phyloP scores from a whole-genome alignment of 2,329 filamentous ascomycete species.

The Ascochyta viciae-villosae region DNA sequence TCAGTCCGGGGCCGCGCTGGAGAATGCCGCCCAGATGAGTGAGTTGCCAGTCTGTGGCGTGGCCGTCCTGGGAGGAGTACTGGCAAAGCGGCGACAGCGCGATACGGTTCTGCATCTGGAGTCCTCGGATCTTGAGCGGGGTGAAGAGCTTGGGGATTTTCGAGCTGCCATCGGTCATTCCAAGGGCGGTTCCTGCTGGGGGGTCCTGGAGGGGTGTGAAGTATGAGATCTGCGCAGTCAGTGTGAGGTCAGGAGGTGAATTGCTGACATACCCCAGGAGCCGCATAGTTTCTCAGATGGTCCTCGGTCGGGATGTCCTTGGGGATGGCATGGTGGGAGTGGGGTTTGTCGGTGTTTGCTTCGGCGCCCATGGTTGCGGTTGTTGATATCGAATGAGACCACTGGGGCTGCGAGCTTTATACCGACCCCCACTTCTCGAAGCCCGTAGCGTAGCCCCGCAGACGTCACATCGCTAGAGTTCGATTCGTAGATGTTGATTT shows the following conservation, averaged over 20 bases:
- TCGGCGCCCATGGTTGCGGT: conserved; percentile 30
- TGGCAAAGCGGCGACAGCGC: conserved; percentile 63
- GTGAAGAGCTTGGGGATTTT: conserved; percentile 66
- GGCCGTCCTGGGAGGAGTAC: conserved; percentile 72
- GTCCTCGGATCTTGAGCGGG: conserved; percentile 63
- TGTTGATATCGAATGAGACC: conserved; percentile 4
- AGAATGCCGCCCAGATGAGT: conserved; percentile 83
- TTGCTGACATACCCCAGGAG: conserved; percentile 48
- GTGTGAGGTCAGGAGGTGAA: neutral
- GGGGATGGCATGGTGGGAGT: conserved; percentile 43
- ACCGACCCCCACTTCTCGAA: conserved; percentile 28
- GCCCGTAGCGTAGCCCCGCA: conserved; percentile 13
- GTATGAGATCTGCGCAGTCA: conserved; percentile 49
- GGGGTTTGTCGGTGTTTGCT: conserved; percentile 32
- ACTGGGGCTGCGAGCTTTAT: conserved; percentile 28
- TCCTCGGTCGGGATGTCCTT: conserved; percentile 42
- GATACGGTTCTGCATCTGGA: conserved; percentile 73
- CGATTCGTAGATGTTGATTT: conserved; percentile 9
- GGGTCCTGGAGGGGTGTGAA: conserved; percentile 58
- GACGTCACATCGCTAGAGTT: conserved; percentile 7
- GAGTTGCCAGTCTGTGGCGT: conserved; percentile 81
- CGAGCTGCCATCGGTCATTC: conserved; percentile 56
- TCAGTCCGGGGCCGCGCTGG: conserved; percentile 74
- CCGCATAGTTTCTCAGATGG: conserved; percentile 51
- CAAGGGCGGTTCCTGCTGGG: conserved; percentile 55